Percentiles rank a stretch among this genome's conserved stretches.
phyloP scores from a whole-genome alignment of 163 green algal species.

The Scenedesmus sp. region DNA sequence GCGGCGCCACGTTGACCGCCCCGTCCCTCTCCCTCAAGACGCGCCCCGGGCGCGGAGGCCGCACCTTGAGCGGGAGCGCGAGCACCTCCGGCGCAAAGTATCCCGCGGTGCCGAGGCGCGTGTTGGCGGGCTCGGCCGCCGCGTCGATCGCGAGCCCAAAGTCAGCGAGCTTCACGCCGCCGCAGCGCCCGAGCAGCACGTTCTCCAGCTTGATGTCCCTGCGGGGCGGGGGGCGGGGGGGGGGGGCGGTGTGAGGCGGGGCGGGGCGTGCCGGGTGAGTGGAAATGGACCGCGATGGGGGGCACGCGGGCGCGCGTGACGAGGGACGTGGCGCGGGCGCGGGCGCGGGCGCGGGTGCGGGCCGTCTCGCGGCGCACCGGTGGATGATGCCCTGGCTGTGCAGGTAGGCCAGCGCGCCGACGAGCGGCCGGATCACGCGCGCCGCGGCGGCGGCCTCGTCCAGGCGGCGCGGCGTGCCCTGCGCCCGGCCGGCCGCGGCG shows the following conservation, averaged over 20 bases:
- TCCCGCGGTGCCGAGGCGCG: constrained; percentile 77
- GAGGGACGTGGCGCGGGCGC: too few relatives aligned
- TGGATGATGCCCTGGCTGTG: constrained; percentile 82
- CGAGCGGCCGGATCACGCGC: constrained; percentile 69
- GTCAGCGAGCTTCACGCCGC: constrained; percentile 47
- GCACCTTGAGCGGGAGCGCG: constrained; percentile 58
- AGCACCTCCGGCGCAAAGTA: constrained; percentile 83
- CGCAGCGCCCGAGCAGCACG: constrained; percentile 65
- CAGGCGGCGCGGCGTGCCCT: constrained; percentile 45
- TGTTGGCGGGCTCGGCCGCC: constrained; percentile 79
- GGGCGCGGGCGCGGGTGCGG: too few relatives aligned
- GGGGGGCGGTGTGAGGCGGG: too few relatives aligned
- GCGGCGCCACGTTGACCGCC: too few relatives aligned
- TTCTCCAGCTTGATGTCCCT: constrained; percentile 86
- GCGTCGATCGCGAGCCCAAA: constrained; percentile 60
- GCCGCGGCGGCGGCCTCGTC: constrained; percentile 69
- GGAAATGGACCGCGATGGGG: too few relatives aligned
- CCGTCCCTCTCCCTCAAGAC: too few relatives aligned
- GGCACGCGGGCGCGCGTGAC: too few relatives aligned
- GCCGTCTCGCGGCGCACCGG: constrained; percentile 44
- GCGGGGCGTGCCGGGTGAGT: too few relatives aligned
- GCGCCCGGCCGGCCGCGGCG: constrained; percentile 48
- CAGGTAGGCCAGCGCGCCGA: constrained; percentile 63
- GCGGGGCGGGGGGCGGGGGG: not conserved
- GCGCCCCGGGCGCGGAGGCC: too few relatives aligned